Evolutionary conservation across 305 asterid genomes (phyloP).

Genomic region (Ilex paraguariensis): DNA sequence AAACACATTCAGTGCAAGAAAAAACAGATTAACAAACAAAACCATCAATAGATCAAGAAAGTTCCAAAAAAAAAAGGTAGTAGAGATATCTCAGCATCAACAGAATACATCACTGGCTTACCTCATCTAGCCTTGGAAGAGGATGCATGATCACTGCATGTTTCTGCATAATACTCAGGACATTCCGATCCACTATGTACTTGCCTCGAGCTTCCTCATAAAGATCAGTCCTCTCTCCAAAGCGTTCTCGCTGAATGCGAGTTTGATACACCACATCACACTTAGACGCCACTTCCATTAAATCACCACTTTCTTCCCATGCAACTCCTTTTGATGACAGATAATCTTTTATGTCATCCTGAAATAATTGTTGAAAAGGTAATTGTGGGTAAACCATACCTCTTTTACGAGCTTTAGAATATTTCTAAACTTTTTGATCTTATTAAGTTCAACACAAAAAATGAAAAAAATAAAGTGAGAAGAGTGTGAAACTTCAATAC

Average conservation of each 20-base stretch:
- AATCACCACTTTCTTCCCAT: constrained; percentile 85
- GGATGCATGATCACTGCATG: constrained; percentile 96
- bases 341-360: constrained; percentile 87
- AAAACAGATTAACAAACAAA: background rate
- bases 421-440: too few species aligned
- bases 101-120: constrained; percentile 13
- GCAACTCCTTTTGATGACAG: constrained; percentile 64
- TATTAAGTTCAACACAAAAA: too few species aligned
- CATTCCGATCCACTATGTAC: constrained; percentile 57
- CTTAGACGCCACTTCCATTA: constrained; percentile 81
- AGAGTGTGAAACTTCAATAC: too few species aligned
- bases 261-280: constrained; percentile 86
- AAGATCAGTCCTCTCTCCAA: constrained; percentile 70
- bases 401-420: too few species aligned
- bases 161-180: constrained; percentile 67
- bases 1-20: background rate
- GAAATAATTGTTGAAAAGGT: constrained; percentile 15
- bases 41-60: background rate
- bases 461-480: too few species aligned
- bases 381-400: too few species aligned
- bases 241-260: constrained; percentile 73
- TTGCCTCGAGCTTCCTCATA: constrained; percentile 87
- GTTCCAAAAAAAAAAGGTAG: background rate
- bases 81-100: background rate
- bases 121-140: constrained; percentile 94